Evolutionary conservation across 2,329 filamentous ascomycete species (phyloP).

Genomic region (Aspergillus flavus): DNA sequence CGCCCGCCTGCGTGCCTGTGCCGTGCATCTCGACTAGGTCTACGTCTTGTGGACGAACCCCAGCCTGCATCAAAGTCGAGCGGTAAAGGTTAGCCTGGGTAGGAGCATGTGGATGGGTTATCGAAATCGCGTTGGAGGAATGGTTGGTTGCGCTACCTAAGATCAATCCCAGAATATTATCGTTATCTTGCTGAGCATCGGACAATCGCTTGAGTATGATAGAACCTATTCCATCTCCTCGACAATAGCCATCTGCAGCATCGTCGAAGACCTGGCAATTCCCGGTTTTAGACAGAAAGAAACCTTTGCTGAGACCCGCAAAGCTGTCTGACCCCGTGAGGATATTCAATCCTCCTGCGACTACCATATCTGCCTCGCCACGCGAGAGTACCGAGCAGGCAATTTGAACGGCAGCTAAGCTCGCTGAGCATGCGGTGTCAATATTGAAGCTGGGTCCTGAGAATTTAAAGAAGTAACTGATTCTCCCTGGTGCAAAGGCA

Average conservation of each 20-base stretch:
- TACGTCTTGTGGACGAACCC: slow-evolving; percentile 74
- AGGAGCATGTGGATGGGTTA: slow-evolving; percentile 78
- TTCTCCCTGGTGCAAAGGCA: slow-evolving; percentile 64
- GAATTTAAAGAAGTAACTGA: slow-evolving; percentile 78
- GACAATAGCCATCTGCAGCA: slow-evolving; percentile 54
- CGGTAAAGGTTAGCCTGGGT: slow-evolving; percentile 73
- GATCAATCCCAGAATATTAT: slow-evolving; percentile 56
- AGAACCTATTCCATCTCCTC: slow-evolving; percentile 48
- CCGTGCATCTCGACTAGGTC: slow-evolving; percentile 89
- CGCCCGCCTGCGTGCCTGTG: slow-evolving; percentile 82
- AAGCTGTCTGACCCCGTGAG: slow-evolving; percentile 80
- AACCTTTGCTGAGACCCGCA: slow-evolving; percentile 64
- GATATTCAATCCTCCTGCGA: slow-evolving; percentile 72
- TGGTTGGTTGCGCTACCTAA: slow-evolving; percentile 77
- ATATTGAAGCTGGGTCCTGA: slow-evolving; percentile 70
- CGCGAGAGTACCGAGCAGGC: slow-evolving; percentile 71
- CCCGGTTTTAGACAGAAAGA: slow-evolving; percentile 39
- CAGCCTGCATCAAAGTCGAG: slow-evolving; percentile 70
- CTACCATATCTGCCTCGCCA: slow-evolving; percentile 76
- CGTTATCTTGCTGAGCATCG: slow-evolving; percentile 39
- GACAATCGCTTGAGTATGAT: slow-evolving; percentile 50
- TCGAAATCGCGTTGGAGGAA: slow-evolving; percentile 77
- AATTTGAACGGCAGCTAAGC: slow-evolving; percentile 67
- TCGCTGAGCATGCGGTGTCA: slow-evolving; percentile 70
- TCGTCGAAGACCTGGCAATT: slow-evolving; percentile 54